These are phyloP conservation scores for Cyberlindnera lachancei DNA, from an alignment of 805 yeast genomes.

Conservation along the genomic window DNA sequence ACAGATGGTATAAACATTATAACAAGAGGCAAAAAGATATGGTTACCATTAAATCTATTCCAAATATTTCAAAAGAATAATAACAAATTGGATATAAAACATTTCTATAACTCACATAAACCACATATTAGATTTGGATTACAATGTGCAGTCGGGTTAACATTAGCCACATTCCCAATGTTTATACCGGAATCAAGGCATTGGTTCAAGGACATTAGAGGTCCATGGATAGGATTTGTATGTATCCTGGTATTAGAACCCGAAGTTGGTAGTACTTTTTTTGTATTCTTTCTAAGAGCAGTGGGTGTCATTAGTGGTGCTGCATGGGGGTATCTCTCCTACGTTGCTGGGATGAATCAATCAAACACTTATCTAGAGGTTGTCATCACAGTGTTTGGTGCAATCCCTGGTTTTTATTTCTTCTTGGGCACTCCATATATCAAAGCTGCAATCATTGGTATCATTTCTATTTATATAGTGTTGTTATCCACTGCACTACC, in stretches of 20 bases:
- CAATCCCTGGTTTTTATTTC: constrained; percentile 38
- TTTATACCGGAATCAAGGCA: constrained; percentile 37
- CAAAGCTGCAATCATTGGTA: constrained; percentile 43
- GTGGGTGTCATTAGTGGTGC: constrained; percentile 42
- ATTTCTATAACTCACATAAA: constrained; percentile 13
- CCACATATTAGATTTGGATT: constrained; percentile 38
- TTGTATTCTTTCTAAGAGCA: constrained; percentile 38
- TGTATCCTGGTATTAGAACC: constrained; percentile 43
- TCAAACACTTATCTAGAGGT: constrained; percentile 35
- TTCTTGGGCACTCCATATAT: constrained; percentile 39
- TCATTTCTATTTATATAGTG: constrained; percentile 40
- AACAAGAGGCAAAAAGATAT: constrained; percentile 31
- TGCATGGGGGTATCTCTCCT: constrained; percentile 41
- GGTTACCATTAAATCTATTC: constrained; percentile 35
- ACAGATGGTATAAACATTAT: too few relatives aligned
- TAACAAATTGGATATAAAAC: too few relatives aligned
- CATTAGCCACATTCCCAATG: constrained; percentile 44
- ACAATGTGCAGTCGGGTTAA: constrained; percentile 37
- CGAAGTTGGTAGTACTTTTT: constrained; percentile 42
- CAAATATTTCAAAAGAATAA: too few relatives aligned
- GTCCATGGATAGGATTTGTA: constrained; percentile 49
- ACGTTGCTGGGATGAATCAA: constrained; percentile 32
- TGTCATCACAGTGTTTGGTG: constrained; percentile 35
- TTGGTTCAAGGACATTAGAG: constrained; percentile 43
- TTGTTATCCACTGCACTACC: constrained; percentile 38